These are phyloP conservation scores for Solanum ossicruentum DNA, from an alignment of 257 asterid species.

Conservation along the genomic window DNA sequence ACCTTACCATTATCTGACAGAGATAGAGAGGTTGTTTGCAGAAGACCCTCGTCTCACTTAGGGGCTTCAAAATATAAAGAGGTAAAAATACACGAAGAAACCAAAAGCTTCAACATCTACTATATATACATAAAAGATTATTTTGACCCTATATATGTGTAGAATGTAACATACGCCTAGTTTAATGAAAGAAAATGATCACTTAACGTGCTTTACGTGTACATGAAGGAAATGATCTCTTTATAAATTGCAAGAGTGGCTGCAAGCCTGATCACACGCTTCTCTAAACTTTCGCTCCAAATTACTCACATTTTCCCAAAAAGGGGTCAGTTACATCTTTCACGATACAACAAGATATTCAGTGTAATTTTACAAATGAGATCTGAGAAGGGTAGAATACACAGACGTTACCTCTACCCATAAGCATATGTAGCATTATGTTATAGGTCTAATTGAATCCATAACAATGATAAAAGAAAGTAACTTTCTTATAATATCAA, in stretches of 20 bases:
- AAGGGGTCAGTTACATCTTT: not conserved
- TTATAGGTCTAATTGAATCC: not conserved
- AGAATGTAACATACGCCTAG: too few species aligned
- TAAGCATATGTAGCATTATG: not conserved
- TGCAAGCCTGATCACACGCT: not conserved
- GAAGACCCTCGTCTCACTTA: not conserved
- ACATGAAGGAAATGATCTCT: not conserved
- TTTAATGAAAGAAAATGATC: too few species aligned
- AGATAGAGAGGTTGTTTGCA: too few species aligned
- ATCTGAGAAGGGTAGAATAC: too few species aligned
- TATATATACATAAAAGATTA: too few species aligned
- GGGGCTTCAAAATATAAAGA: not conserved
- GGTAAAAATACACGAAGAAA: not conserved
- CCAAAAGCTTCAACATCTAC: not conserved
- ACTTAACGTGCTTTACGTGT: too few species aligned
- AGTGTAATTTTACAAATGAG: too few species aligned
- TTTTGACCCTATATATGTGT: too few species aligned
- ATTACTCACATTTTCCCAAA: not conserved
- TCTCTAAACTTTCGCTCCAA: not conserved
- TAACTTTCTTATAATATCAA: not conserved
- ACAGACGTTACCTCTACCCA: not conserved
- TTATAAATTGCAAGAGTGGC: not conserved
- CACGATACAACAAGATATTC: too few species aligned
- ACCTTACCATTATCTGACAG: too few species aligned
- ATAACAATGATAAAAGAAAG: not conserved